Percentiles rank a stretch among this genome's conserved stretches.
Conservation (phyloP, 768 basidiomycete species). For the Macrolepiota albuminosa region DNA sequence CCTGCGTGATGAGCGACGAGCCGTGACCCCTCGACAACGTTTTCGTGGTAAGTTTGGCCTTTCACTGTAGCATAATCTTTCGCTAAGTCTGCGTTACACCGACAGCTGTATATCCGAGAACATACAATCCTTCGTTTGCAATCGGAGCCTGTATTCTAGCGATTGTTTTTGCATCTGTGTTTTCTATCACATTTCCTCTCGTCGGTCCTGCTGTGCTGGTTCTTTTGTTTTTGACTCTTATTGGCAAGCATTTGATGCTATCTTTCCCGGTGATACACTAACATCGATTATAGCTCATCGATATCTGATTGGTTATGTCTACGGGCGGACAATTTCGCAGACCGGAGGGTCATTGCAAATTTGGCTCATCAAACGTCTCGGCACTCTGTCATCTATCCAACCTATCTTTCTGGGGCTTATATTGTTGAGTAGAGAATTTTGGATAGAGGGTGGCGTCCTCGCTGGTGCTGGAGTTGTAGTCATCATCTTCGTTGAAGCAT, state of each 20-base stretch:
- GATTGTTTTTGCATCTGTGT: slow-evolving; percentile 67
- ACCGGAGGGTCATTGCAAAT: slow-evolving; percentile 73
- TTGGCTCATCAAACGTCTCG: slow-evolving; percentile 72
- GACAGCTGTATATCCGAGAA: slow-evolving; percentile 63
- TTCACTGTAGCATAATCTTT: neutral
- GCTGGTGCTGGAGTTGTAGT: slow-evolving; percentile 50
- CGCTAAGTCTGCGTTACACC: slow-evolving; percentile 1
- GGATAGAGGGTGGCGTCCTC: slow-evolving; percentile 68
- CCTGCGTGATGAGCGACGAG: slow-evolving; percentile 47
- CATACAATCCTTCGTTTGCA: slow-evolving; percentile 66
- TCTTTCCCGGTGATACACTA: neutral
- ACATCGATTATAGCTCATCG: slow-evolving; percentile 55
- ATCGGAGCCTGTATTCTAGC: slow-evolving; percentile 63
- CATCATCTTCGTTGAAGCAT: slow-evolving; percentile 57
- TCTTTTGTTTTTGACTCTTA: slow-evolving; percentile 58
- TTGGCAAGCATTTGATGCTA: slow-evolving; percentile 43
- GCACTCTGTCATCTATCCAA: slow-evolving; percentile 65
- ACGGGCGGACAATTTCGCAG: slow-evolving; percentile 65
- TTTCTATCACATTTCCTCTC: slow-evolving; percentile 72
- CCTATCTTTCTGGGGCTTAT: slow-evolving; percentile 74
- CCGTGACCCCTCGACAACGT: slow-evolving; percentile 71
- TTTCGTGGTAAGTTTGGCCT: slow-evolving; percentile 57
- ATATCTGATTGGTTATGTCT: slow-evolving; percentile 75
- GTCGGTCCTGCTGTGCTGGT: slow-evolving; percentile 67
- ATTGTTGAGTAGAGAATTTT: slow-evolving; percentile 58